These are phyloP conservation scores for Aspergillus homomorphus DNA, from an alignment of 495 filamentous ascomycete species.

Conservation along the genomic window DNA sequence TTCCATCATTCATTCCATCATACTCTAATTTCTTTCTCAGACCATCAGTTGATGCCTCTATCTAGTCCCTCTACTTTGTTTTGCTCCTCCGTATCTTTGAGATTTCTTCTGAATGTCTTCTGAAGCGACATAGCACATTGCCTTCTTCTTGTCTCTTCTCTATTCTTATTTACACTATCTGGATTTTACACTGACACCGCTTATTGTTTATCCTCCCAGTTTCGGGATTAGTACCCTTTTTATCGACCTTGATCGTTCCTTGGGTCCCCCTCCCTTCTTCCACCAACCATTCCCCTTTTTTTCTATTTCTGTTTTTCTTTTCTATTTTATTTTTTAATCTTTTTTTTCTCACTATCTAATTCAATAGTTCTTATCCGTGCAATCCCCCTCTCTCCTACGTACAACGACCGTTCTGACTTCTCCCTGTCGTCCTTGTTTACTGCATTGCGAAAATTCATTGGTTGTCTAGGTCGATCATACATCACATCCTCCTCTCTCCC, in stretches of 20 bases:
- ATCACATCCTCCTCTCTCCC: conserved; percentile 3
- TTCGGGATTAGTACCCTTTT: conserved; percentile 1
- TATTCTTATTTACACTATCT: no score
- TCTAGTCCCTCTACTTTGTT: no score
- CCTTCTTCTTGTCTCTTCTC: no score
- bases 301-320: conserved; percentile 10
- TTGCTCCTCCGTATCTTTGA: no score
- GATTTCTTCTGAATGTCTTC: no score
- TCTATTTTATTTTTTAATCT: conserved; percentile 11
- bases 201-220: conserved; percentile 8
- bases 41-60: neutral
- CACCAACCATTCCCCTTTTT: conserved; percentile 6
- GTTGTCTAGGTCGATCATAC: conserved; percentile 5
- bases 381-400: neutral
- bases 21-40: neutral
- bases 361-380: neutral
- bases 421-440: conserved; percentile 5
- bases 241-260: neutral
- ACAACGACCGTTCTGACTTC: conserved; percentile 11
- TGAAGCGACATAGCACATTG: no score
- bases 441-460: conserved; percentile 11
- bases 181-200: no score
- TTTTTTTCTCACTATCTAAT: neutral
- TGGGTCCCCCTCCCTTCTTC: neutral
- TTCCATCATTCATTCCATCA: neutral